A percentile compares a stretch with the other conserved stretches of the same genome.
Evolutionary conservation across 2,329 filamentous ascomycete genomes (phyloP).

Genomic region (Nothopassalora personata): DNA sequence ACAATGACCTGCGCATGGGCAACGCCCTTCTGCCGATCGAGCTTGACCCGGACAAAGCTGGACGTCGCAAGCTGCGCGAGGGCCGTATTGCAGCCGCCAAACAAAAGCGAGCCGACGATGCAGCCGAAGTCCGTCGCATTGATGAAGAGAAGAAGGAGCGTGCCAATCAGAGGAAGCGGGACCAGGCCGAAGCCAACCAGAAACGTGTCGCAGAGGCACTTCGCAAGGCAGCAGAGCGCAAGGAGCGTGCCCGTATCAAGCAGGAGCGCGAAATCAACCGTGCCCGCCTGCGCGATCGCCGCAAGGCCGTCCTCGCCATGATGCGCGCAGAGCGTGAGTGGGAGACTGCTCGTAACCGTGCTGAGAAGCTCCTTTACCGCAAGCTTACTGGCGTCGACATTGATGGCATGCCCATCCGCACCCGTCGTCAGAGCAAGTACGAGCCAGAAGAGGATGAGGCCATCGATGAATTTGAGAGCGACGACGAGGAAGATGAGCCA

Average conservation of each 20-base stretch:
- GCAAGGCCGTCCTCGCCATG: constrained; percentile 5
- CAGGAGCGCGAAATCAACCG: constrained; percentile 13
- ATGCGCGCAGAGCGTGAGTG: constrained; percentile 20
- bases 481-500: constrained; percentile 12
- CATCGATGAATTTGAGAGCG: constrained; percentile 10
- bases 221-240: constrained; percentile 11
- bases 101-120: constrained; percentile 16
- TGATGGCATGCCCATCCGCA: constrained; percentile 2
- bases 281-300: constrained; percentile 5
- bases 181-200: constrained; percentile 10
- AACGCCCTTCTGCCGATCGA: constrained; percentile 43
- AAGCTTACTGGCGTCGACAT: constrained; percentile 17
- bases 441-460: constrained; percentile 11
- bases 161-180: constrained; percentile 14
- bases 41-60: constrained; percentile 37
- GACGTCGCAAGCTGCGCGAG: constrained; percentile 33
- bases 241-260: constrained; percentile 14
- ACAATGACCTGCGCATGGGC: constrained; percentile 37
- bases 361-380: constrained; percentile 18
- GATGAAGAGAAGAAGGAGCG: constrained; percentile 19
- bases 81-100: constrained; percentile 26
- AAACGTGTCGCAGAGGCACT: constrained; percentile 6
- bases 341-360: constrained; percentile 14
- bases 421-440: constrained; percentile 9
- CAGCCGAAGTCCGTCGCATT: not conserved